phyloP scores from a whole-genome alignment of 371 early-diverging fungal genomes.

The Mucor racemosus region DNA sequence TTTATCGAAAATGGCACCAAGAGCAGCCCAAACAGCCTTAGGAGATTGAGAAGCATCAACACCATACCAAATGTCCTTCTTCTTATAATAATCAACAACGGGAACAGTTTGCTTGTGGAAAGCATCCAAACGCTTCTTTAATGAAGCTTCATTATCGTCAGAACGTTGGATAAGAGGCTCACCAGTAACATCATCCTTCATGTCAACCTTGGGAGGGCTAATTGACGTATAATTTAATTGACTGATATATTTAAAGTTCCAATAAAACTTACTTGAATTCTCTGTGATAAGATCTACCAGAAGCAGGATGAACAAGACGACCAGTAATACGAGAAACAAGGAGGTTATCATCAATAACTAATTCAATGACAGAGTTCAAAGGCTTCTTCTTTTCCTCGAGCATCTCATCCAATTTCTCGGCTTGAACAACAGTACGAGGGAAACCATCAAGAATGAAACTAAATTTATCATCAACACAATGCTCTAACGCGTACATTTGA shows the following conservation, averaged over 20 bases:
- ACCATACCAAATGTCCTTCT: constrained; percentile 87
- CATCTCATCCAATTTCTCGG: constrained; percentile 98
- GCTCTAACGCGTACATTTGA: background rate
- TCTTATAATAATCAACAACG: constrained; percentile 96
- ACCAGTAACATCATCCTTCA: constrained; percentile 96
- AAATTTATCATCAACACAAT: constrained; percentile 8
- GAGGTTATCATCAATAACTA: constrained; percentile 92
- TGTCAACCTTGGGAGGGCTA: constrained; percentile 90
- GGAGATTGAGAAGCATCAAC: constrained; percentile 95
- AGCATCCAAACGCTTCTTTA: constrained; percentile 90
- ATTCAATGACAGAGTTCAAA: constrained; percentile 91
- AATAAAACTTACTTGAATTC: constrained; percentile 73
- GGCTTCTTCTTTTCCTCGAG: constrained; percentile 79
- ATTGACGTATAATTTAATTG: background rate
- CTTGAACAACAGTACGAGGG: constrained; percentile 99
- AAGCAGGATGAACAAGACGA: constrained; percentile 91
- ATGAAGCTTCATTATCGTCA: constrained; percentile 96
- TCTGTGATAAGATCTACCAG: constrained; percentile 97
- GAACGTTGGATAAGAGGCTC: constrained; percentile 96
- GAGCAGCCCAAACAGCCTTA: constrained; percentile 88
- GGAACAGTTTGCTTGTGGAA: constrained; percentile 98
- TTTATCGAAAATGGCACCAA: constrained; percentile 86
- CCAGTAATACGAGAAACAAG: constrained; percentile 97
- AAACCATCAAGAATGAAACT: constrained; percentile 99
- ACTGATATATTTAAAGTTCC: background rate